These are phyloP conservation scores for Fusarium chlamydosporum DNA, from an alignment of 2,329 filamentous ascomycete genomes.

Conservation along the genomic window DNA sequence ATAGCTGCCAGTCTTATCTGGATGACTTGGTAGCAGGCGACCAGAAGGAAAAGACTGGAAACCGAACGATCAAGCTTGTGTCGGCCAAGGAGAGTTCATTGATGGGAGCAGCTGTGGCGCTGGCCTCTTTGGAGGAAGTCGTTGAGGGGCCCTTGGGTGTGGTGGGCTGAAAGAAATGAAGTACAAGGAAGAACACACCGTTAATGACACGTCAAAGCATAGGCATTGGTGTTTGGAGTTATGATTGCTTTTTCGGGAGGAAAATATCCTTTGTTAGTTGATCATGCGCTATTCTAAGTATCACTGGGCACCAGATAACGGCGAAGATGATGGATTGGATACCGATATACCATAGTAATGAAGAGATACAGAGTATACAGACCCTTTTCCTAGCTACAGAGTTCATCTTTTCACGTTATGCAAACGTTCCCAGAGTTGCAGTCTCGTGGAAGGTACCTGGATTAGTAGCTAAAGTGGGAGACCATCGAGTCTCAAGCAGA, in stretches of 20 bases:
- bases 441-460: neutral
- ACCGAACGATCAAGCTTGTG: conserved; percentile 70
- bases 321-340: conserved; percentile 1
- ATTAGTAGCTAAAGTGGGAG: neutral
- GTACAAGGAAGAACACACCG: neutral
- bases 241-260: conserved; percentile 15
- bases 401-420: neutral
- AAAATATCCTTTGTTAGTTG: conserved; percentile 2
- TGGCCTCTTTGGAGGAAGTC: conserved; percentile 60
- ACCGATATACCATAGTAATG: conserved; percentile 6
- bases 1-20: conserved; percentile 73
- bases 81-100: conserved; percentile 81
- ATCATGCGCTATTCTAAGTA: neutral
- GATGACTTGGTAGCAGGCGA: conserved; percentile 66
- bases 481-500: too few species aligned
- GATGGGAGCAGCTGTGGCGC: conserved; percentile 80
- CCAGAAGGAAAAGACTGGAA: conserved; percentile 54
- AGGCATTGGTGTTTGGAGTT: conserved; percentile 34
- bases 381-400: neutral
- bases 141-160: conserved; percentile 38
- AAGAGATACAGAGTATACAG: neutral
- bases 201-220: conserved; percentile 28
- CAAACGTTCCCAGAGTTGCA: neutral
- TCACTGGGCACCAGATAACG: neutral
- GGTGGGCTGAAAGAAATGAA: conserved; percentile 18